phyloP scores from a whole-genome alignment of 1,284 basidiomycete genomes.

The Apiotrichum siamense region DNA sequence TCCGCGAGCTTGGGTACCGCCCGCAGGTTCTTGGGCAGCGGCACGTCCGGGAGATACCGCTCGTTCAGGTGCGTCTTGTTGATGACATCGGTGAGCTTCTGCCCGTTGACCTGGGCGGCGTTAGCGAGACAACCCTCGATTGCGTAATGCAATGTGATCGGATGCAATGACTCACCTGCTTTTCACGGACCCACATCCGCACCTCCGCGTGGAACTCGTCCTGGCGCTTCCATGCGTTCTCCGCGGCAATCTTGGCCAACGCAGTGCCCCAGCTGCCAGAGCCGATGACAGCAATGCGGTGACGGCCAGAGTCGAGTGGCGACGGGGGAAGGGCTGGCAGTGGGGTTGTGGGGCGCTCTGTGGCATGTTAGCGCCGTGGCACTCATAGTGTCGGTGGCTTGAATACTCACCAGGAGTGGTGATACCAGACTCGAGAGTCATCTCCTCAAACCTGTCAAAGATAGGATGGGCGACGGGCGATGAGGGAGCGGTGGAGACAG shows the following conservation, averaged over 20 bases:
- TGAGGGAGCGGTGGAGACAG: constrained; percentile 25
- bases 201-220: constrained; percentile 50
- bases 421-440: constrained; percentile 36
- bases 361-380: background rate
- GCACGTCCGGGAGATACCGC: constrained; percentile 54
- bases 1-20: constrained; percentile 51
- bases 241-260: constrained; percentile 54
- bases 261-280: constrained; percentile 54
- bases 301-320: constrained; percentile 46
- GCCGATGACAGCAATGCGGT: constrained; percentile 55
- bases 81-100: constrained; percentile 54
- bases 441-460: constrained; percentile 29
- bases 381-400: too few relatives aligned
- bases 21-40: constrained; percentile 53
- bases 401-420: constrained; percentile 41
- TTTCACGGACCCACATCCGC: constrained; percentile 53
- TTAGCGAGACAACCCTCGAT: background rate
- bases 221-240: constrained; percentile 49
- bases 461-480: constrained; percentile 24
- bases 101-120: constrained; percentile 50
- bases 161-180: constrained; percentile 33
- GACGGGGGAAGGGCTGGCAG: constrained; percentile 33
- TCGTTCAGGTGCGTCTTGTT: constrained; percentile 55
- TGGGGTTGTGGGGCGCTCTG: constrained; percentile 40
- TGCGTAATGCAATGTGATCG: too few relatives aligned